A percentile compares a stretch with the other conserved stretches of the same genome.
phyloP scores from a whole-genome alignment of 371 early-diverging fungal genomes.

The Parasitella parasitica region DNA sequence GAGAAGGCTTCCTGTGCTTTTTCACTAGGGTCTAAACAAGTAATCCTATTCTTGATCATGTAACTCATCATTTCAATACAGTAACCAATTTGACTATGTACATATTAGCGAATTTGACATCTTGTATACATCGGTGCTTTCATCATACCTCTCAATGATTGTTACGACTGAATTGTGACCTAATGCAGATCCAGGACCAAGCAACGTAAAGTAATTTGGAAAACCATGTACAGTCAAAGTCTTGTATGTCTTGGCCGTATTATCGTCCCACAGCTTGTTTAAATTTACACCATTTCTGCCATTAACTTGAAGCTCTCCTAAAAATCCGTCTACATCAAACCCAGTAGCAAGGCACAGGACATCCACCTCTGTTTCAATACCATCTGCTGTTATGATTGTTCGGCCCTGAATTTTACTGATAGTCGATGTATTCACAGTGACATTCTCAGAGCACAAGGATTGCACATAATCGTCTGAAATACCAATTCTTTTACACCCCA shows the following conservation, averaged over 20 bases:
- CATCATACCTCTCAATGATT: constrained; percentile 29
- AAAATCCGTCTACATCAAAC: constrained; percentile 46
- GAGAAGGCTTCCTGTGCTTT: constrained; percentile 12
- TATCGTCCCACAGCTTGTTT: constrained; percentile 17
- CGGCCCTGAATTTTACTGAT: constrained; percentile 43
- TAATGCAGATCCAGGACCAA: constrained; percentile 41
- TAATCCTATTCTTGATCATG: constrained; percentile 14
- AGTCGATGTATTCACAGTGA: constrained; percentile 41
- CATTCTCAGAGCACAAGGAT: constrained; percentile 45
- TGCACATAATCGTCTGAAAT: constrained; percentile 51
- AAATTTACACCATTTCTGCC: constrained; percentile 17
- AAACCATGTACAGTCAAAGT: constrained; percentile 28
- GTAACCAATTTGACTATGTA: constrained; percentile 20
- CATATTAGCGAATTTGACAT: too few relatives aligned
- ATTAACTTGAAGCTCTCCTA: constrained; percentile 26
- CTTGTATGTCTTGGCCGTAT: constrained; percentile 25
- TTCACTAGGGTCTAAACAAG: constrained; percentile 12
- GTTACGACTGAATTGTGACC: constrained; percentile 36
- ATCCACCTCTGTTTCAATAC: constrained; percentile 47
- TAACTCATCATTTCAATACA: constrained; percentile 9
- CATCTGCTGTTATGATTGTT: constrained; percentile 40
- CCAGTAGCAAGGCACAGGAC: constrained; percentile 64
- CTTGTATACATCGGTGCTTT: too few relatives aligned
- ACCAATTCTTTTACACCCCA: constrained; percentile 62
- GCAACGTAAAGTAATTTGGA: constrained; percentile 39